Evolutionary conservation across 2,329 filamentous ascomycete species (phyloP).

Genomic region (Colletotrichum siamense): DNA sequence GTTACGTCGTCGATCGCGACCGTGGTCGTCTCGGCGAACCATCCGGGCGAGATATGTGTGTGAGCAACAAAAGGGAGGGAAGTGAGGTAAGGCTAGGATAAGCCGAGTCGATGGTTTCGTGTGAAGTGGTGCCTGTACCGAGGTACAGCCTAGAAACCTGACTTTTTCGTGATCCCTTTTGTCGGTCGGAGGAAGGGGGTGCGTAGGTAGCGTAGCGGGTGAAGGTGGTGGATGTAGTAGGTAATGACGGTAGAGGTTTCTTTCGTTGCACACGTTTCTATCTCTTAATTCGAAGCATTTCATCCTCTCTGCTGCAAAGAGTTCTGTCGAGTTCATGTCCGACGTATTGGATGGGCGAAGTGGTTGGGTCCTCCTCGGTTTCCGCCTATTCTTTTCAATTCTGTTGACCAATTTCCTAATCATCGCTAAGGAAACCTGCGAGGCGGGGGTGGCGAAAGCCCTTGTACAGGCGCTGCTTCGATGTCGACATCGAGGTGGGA

Average conservation of each 20-base stretch:
- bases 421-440: slow-evolving; percentile 8
- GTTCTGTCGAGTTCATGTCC: neutral
- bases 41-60: neutral
- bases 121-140: neutral
- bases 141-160: neutral
- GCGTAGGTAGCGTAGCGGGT: neutral
- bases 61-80: neutral
- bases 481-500: neutral
- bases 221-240: neutral
- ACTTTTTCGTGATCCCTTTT: neutral
- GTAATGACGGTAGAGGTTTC: neutral
- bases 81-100: neutral
- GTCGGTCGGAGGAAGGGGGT: neutral
- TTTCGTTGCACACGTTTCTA: neutral
- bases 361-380: neutral
- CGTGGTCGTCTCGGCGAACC: neutral
- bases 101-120: neutral
- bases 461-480: neutral
- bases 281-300: neutral
- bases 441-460: slow-evolving; percentile 15
- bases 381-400: neutral
- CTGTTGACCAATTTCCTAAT: neutral
- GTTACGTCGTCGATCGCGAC: neutral
- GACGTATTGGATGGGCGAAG: neutral
- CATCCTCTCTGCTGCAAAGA: neutral